Evolutionary conservation across 2,329 filamentous ascomycete genomes (phyloP).

Genomic region (Colletotrichum agaves): DNA sequence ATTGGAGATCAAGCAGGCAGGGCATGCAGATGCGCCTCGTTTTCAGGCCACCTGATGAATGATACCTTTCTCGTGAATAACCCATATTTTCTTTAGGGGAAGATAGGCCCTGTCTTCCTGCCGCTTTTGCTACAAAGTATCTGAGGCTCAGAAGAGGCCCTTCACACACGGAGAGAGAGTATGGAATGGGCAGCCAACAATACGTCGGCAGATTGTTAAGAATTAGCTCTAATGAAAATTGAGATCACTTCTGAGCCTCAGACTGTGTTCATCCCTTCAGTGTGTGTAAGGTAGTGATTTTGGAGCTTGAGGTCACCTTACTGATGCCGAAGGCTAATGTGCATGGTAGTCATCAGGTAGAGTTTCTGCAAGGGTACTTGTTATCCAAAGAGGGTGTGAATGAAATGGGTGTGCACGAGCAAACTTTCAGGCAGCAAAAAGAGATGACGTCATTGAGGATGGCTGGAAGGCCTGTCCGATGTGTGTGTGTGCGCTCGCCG

Average conservation of each 20-base stretch:
- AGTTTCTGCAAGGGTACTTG: not conserved
- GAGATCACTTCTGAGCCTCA: constrained; percentile 6
- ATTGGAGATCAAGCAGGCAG: not conserved
- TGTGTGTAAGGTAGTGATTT: constrained; percentile 1
- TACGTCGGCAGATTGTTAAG: constrained; percentile 38
- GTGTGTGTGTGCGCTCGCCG: constrained; percentile 2
- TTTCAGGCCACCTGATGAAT: constrained; percentile 4
- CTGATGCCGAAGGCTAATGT: not conserved
- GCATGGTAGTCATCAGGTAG: constrained; percentile 8
- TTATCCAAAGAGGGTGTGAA: not conserved
- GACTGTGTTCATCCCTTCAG: not conserved
- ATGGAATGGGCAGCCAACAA: constrained; percentile 31
- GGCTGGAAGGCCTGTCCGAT: constrained; percentile 15
- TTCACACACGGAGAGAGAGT: constrained; percentile 7
- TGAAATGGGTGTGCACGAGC: not conserved
- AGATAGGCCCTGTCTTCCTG: constrained; percentile 18
- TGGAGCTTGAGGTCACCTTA: constrained; percentile 7
- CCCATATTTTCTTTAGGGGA: constrained; percentile 31
- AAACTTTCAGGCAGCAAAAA: constrained; percentile 17
- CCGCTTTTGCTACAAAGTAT: constrained; percentile 17
- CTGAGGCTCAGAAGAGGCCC: constrained; percentile 10
- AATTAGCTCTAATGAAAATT: constrained; percentile 28
- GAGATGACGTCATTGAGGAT: constrained; percentile 33
- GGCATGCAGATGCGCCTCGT: not conserved
- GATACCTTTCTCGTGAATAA: constrained; percentile 36